Percentiles rank a stretch among this genome's conserved stretches.
These are phyloP conservation scores for Plasmodium sp. DNA, from an alignment of 169 alveolate species.

Conservation along the genomic window DNA sequence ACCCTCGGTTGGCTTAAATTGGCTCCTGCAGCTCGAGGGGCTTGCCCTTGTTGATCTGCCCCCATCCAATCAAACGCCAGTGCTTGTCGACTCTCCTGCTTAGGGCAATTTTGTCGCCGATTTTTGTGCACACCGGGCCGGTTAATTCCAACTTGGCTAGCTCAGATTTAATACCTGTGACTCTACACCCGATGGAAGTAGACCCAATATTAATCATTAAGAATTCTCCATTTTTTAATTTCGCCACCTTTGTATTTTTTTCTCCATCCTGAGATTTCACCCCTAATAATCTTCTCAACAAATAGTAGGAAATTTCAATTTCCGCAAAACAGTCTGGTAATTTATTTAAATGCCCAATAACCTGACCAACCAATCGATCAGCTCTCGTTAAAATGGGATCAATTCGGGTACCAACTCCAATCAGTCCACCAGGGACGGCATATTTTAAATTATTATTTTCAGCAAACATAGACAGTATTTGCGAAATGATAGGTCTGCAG, in stretches of 20 bases:
- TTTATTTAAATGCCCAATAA: slow-evolving; percentile 96
- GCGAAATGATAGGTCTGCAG: slow-evolving; percentile 91
- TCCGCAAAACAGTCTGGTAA: slow-evolving; percentile 96
- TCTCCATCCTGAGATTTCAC: slow-evolving; percentile 91
- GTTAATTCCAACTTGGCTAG: slow-evolving; percentile 92
- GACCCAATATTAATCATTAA: slow-evolving; percentile 98
- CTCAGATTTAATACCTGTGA: slow-evolving; percentile 92
- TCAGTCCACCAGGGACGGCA: slow-evolving; percentile 98
- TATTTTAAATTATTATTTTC: slow-evolving; percentile 97
- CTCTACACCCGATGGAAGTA: slow-evolving; percentile 97
- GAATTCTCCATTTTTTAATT: slow-evolving; percentile 96
- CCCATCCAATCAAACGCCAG: slow-evolving; percentile 99
- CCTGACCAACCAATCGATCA: slow-evolving; percentile 98
- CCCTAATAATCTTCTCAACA: slow-evolving; percentile 91
- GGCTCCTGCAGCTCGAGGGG: slow-evolving; percentile 82
- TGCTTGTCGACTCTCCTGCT: slow-evolving; percentile 97
- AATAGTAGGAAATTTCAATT: slow-evolving; percentile 91
- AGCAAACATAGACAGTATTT: slow-evolving; percentile 95
- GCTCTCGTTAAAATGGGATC: slow-evolving; percentile 99
- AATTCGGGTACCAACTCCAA: slow-evolving; percentile 97
- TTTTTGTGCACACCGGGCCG: slow-evolving; percentile 94
- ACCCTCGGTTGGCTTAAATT: slow-evolving; percentile 23
- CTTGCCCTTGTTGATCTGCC: slow-evolving; percentile 92
- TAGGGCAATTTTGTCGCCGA: slow-evolving; percentile 98
- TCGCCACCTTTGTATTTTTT: slow-evolving; percentile 93